Evolutionary conservation across 2,329 filamentous ascomycete genomes (phyloP), one percentile per base, ranked within the genome.

Genomic region (Triangularia setosa): DNA sequence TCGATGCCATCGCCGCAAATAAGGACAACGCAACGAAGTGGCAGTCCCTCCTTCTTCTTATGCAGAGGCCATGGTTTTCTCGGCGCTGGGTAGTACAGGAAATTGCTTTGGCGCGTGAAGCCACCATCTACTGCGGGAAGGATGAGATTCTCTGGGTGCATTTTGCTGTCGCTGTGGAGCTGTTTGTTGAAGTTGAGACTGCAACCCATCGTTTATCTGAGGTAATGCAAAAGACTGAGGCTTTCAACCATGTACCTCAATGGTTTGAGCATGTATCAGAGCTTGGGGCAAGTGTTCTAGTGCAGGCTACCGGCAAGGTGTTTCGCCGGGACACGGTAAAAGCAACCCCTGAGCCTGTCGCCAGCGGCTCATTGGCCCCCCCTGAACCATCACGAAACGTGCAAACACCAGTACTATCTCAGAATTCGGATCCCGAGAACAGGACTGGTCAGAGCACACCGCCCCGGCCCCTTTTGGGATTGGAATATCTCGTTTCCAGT

Each of bases 51-150:
- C 65, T 77, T 2, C 62, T 67, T 6, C 65, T 80, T 2, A 79
- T 80, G 70, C 70, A 75, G 58, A 69, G 77, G 8, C 68, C 70
- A 2, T 81, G 78, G 73, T 79, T 79, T 64, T 75, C 73, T 53
- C 70, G 77, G 3, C 73, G 78, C 0, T 80, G 78, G 79, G 75
- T 80, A 1, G 73, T 81, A 0, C 78, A 81, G 66, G 79, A 80
- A 66, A 74, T 80, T 14, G 73, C 75, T 0, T 70, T 78, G 25
- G 77, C 78, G 0, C 67, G 65, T 27, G 65, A 68, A 3, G 75
- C 75, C 4, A 70, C 65, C 3, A 69, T 81, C 0, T 74, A 76
- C 55, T 80, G 78, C 65, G 79, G 79, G 1, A 40, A 64, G 0
- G 71, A 78, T 3, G 60, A 60, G 1, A 74, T 80, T 4, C 55